Evolutionary conservation across 768 basidiomycete genomes (phyloP), one percentile per base, ranked within the genome.

Genomic region (Tricholoma saponaceum): DNA sequence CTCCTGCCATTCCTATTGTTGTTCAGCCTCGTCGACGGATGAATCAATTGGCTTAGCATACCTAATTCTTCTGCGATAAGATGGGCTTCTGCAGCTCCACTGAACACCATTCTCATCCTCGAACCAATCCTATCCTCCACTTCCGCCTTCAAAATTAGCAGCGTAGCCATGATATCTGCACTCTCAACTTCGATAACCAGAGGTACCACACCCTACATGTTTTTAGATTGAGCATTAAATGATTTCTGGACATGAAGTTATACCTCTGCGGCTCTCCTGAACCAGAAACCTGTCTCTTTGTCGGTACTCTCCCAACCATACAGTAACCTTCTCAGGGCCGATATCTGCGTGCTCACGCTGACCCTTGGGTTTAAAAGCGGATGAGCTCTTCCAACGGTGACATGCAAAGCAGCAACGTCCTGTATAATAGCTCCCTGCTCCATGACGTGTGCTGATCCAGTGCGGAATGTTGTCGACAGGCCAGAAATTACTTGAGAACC

Each of bases 111-210:
- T 54, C 79, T 76, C 72, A 90, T 82, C 10, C 74, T 75, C 33
- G 81, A 79, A 9, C 83, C 83, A 44, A 82, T 78, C 33, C 71
- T 76, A 52, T 78, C 74, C 56, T 88, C 86, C 23, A 88, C 78
- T 60, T 92, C 85, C 13, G 74, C 71, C 70, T 91, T 92, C 62
- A 93, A 72, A 20, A 80, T 75, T 47, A 92, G 69, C 32, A 93
- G 70, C 1, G 81, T 79, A 2, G 86, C 84, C 79, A 92, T 91
- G 25, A 85, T 79, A 64, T 93, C 89, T 13, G 85, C 85, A 64
- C 76, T 86, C 60, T 85, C 74, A 5, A 86, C 85, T 35, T 86
- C 79, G 16, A 91, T 72, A 4, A 92, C 84, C 41, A 93, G 70
- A 1, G 87, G 85, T 35, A 89, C 71, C 8, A 82, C 72, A 16